These are phyloP conservation scores for Fusarium sp. DNA, from an alignment of 2,329 filamentous ascomycete species.

Conservation along the genomic window DNA sequence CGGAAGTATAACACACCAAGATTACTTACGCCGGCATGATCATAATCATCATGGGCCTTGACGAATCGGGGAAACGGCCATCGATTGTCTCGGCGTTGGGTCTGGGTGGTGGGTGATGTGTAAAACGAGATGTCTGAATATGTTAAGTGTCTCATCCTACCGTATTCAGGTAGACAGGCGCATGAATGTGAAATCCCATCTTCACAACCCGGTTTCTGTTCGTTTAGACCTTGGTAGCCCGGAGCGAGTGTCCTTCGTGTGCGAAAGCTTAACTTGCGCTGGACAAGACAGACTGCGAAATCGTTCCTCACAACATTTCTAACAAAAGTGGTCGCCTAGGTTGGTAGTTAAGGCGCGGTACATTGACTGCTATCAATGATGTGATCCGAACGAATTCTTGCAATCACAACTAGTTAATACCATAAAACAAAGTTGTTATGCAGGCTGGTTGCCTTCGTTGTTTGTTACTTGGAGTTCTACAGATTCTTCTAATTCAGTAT, in stretches of 20 bases:
- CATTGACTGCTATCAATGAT: neutral
- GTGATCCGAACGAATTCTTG: neutral
- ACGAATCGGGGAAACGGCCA: neutral
- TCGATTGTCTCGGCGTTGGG: constrained; percentile 20
- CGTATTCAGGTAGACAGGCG: constrained; percentile 10
- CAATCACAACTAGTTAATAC: neutral
- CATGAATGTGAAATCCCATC: constrained; percentile 13
- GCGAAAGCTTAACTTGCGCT: too few relatives aligned
- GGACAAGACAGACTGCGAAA: neutral
- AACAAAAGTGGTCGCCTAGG: neutral
- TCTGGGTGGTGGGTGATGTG: constrained; percentile 10
- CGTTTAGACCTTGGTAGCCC: neutral
- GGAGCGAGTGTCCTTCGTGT: neutral
- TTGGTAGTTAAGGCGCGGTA: neutral
- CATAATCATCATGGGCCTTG: neutral
- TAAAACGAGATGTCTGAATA: constrained; percentile 17
- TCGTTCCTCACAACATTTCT: neutral
- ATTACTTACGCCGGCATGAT: neutral
- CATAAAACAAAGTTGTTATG: neutral
- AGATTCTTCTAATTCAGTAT: neutral
- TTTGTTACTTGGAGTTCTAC: neutral
- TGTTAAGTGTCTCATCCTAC: neutral
- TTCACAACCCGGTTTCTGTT: neutral
- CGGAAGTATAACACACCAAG: neutral
- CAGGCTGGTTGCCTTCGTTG: neutral